phyloP scores from a whole-genome alignment of 805 yeast species.

The Saccharomycopsis fermentans region DNA sequence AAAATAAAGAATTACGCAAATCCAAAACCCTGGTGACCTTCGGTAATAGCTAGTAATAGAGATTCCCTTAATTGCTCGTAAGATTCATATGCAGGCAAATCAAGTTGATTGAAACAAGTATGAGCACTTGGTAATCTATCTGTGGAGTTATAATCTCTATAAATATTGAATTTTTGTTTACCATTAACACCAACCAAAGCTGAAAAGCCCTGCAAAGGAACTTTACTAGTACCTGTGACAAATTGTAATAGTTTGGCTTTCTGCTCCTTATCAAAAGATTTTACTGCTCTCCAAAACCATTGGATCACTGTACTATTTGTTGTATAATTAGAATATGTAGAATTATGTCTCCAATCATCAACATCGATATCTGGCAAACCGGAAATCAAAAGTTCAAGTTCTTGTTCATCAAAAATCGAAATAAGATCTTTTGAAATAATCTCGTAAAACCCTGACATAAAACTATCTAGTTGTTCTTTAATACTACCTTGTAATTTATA shows the following conservation, averaged over 20 bases:
- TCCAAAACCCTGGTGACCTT: conserved; percentile 95
- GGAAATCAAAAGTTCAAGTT: conserved; percentile 80
- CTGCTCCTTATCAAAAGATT: conserved; percentile 88
- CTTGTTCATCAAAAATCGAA: conserved; percentile 89
- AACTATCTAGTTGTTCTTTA: conserved; percentile 76
- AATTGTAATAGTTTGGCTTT: conserved; percentile 89
- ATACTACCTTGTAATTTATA: conserved; percentile 78
- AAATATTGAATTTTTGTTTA: conserved; percentile 75
- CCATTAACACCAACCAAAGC: conserved; percentile 85
- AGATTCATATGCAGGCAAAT: conserved; percentile 83
- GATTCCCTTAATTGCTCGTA: conserved; percentile 80
- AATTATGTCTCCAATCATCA: conserved; percentile 88
- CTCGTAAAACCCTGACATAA: conserved; percentile 81
- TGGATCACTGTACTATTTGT: conserved; percentile 78
- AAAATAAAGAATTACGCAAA: conserved; percentile 39
- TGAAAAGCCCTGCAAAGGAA: conserved; percentile 88
- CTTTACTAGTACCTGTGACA: conserved; percentile 95
- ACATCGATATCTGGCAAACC: conserved; percentile 96
- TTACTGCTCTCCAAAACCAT: conserved; percentile 97
- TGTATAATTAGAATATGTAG: conserved; percentile 72
- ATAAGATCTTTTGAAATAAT: conserved; percentile 77
- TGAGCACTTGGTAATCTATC: conserved; percentile 92
- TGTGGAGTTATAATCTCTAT: conserved; percentile 74
- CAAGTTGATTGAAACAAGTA: conserved; percentile 93
- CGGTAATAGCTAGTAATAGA: conserved; percentile 74